Base-by-base conservation (phyloP, 257 asterid species). In the Jaltomata sinuosa region DNA sequence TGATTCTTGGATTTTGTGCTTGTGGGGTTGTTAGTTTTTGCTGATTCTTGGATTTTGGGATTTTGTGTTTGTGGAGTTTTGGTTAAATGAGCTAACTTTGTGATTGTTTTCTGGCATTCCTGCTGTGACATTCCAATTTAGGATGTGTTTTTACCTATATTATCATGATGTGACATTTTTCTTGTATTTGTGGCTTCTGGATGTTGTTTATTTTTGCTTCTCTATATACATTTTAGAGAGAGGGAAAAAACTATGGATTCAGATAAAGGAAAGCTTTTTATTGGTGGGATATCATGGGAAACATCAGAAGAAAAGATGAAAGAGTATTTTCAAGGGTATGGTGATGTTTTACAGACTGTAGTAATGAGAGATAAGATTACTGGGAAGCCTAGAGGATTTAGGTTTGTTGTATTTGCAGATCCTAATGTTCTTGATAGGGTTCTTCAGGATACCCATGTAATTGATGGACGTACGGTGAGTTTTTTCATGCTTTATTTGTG, bases 281-380 rank as follows among this genome's bases (percentile, higher is more conserved):
- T 94, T 22, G 97, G 98, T 19, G 98, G 98, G 84, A 94, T 94
- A 62, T 93, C 97, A 3, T 93, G 98, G 98, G 97, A 94, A 80
- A 94, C 97, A 4, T 29, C 87, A 25, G 97, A 94, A 87, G 97
- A 93, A n/a, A 93, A 89, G 86, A 91, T 94, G 82, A 83, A 4
- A 85, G 98, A 94, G 68, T 90, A 94, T 87, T 94, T 94, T 47
- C 91, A 91, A 68, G 88, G 87, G 7, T 94, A 88, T 61, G 98
- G 98, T 2, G 98, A 94, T 29, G 95, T 94, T 25, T 50, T 89
- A 86, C 98, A 93, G 85, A 85, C 97, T 16, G 97, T 91, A 16
- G 95, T 93, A 9, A 92, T 94, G 97, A 88, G 95, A 47, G 97
- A 93, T n/a, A 93, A 94, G 80, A 14, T 92, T 2, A 65, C 97